Percentiles rank a stretch among this genome's conserved stretches.
Conservation (phyloP, 768 basidiomycete species). For the Pleurotus tuber-regium region DNA sequence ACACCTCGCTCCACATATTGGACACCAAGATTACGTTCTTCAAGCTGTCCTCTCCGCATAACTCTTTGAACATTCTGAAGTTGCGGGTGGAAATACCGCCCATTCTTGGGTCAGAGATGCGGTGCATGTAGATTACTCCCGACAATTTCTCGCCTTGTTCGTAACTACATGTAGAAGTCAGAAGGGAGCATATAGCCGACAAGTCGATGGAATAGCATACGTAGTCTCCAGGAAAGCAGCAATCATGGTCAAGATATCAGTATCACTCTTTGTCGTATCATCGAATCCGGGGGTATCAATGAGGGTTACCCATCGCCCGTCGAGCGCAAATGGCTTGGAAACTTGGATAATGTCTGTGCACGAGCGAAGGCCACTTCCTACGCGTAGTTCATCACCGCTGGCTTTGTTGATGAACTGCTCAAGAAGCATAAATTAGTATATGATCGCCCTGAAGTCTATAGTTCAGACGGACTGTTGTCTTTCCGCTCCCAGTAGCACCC, state of each 20-base stretch:
- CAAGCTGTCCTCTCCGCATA: constrained; percentile 43
- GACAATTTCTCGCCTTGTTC: constrained; percentile 23
- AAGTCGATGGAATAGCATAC: constrained; percentile 20
- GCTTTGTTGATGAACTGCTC: constrained; percentile 41
- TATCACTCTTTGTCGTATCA: constrained; percentile 33
- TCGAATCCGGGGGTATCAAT: constrained; percentile 38
- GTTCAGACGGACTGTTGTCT: constrained; percentile 16
- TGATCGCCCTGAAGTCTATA: background rate
- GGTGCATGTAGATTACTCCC: constrained; percentile 49
- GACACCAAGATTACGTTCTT: constrained; percentile 48
- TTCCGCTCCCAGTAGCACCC: too few relatives aligned
- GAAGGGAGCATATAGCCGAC: background rate
- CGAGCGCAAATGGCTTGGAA: constrained; percentile 23
- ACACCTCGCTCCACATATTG: constrained; percentile 44
- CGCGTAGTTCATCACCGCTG: constrained; percentile 31
- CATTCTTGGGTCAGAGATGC: constrained; percentile 49
- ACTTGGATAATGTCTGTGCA: constrained; percentile 33
- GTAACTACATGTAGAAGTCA: constrained; percentile 14
- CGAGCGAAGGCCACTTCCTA: constrained; percentile 28
- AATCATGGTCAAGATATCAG: constrained; percentile 36
- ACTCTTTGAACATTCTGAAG: constrained; percentile 43
- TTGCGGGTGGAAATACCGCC: constrained; percentile 42
- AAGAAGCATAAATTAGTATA: background rate
- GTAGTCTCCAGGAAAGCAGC: constrained; percentile 25
- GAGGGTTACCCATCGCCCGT: constrained; percentile 32